Conservation (phyloP, 108 stramenopile genomes). For the Seminavis robusta region DNA sequence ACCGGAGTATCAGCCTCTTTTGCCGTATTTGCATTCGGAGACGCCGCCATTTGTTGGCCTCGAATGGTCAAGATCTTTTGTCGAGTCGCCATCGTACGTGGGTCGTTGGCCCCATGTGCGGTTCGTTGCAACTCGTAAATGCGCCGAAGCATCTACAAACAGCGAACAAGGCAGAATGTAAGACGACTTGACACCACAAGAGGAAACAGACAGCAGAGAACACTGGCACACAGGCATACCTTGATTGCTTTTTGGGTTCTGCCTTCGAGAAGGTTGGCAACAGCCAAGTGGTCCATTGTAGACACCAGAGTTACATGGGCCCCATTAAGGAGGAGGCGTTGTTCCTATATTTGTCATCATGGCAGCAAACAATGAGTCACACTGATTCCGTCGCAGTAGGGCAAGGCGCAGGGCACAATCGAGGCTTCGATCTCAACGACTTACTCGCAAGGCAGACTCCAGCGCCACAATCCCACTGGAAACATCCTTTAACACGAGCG, state of each 20-base stretch:
- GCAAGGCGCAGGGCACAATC: too few species aligned
- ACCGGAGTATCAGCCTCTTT: too few species aligned
- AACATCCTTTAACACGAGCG: constrained; percentile 29
- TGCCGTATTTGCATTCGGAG: too few species aligned
- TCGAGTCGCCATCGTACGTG: constrained; percentile 21
- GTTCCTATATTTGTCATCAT: constrained; percentile 5
- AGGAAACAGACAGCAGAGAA: background rate
- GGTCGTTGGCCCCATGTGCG: constrained; percentile 28
- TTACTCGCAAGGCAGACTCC: constrained; percentile 40
- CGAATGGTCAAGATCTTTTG: too few species aligned
- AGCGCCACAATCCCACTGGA: constrained; percentile 20
- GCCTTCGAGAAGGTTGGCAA: constrained; percentile 36
- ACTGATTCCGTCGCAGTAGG: background rate
- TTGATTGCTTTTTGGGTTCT: constrained; percentile 28
- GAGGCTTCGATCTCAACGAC: background rate
- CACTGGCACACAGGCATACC: constrained; percentile 10
- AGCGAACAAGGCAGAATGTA: background rate
- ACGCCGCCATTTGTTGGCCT: too few species aligned
- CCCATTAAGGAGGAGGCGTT: constrained; percentile 38
- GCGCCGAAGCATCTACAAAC: constrained; percentile 30
- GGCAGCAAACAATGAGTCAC: background rate
- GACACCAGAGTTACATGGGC: constrained; percentile 34
- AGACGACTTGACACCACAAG: background rate
- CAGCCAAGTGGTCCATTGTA: constrained; percentile 52
- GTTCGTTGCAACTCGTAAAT: constrained; percentile 29